Evolutionary conservation across 1,284 basidiomycete species (phyloP), one percentile per base, ranked within the genome.

Genomic region (Ganoderma resinaceum): DNA sequence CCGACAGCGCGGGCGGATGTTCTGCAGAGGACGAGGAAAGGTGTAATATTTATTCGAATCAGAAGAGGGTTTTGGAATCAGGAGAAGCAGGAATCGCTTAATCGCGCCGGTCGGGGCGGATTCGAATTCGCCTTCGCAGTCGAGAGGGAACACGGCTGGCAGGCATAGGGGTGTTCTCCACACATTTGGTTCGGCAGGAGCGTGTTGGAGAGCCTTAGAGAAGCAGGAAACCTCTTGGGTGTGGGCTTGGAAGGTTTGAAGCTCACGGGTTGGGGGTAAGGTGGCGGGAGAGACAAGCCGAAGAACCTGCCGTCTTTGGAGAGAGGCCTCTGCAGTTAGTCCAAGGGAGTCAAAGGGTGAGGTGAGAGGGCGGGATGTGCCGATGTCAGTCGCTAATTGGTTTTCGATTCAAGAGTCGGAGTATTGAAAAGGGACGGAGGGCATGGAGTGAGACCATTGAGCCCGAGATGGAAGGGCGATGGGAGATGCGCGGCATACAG

Each of bases 351-450:
- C 26, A 53, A 53, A 53, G 52, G 29, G n/a, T 46, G n/a, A 52
- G 26, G 7, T 26, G 7, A 23, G 3, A 18, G 18, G n/a, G 49
- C 12, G 7, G 49, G 26, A 3, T 12, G 26, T 6, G 49, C 49
- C 26, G 29, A 20, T 55, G 52, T n/a, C n/a, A 29, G 29, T 29
- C 52, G 52, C 29, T 55, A 55, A 49, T 49, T 49, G 46, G 23
- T 26, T 49, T 23, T 49, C 23, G 46, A 49, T 49, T 49, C 46
- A 26, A 49, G 46, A 49, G 46, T 49, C 46, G 46, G 46, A 49
- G 46, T 49, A 49, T 49, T 49, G 46, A 49, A 49, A 49, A 26
- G 46, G 46, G 46, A 49, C 46, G 46, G 46, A 49, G 23, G 23
- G 23, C 46, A 49, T 49, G 46, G 23, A 49, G 46, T 12, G 46